phyloP scores from a whole-genome alignment of 176 grass and related monocot species.

The Alloteropsis semialata region DNA sequence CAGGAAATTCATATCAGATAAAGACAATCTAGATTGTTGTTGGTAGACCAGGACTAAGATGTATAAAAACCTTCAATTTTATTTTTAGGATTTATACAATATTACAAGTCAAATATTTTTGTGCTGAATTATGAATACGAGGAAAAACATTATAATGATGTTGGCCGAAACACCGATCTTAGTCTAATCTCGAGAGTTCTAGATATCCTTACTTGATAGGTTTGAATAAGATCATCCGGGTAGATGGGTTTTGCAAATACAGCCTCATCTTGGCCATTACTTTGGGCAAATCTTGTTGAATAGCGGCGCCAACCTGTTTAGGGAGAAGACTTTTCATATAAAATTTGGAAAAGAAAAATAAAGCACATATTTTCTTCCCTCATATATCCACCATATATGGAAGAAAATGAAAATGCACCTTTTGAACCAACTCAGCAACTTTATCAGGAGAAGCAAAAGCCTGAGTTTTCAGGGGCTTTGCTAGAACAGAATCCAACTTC shows the following conservation, averaged over 20 bases:
- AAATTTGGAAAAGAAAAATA: neutral
- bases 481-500: slow-evolving; percentile 89
- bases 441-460: slow-evolving; percentile 96
- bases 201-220: slow-evolving; percentile 77
- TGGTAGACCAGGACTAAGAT: neutral
- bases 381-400: neutral
- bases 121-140: neutral
- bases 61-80: neutral
- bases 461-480: slow-evolving; percentile 91
- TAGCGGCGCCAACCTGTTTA: slow-evolving; percentile 59
- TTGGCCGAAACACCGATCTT: neutral
- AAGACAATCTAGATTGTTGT: neutral
- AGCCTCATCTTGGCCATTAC: slow-evolving; percentile 83
- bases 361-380: neutral
- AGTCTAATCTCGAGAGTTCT: neutral
- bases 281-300: slow-evolving; percentile 78
- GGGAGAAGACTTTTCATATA: neutral
- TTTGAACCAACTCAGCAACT: slow-evolving; percentile 88
- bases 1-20: neutral
- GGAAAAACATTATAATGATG: neutral
- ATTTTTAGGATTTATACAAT: neutral
- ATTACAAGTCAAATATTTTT: neutral
- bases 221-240: slow-evolving; percentile 95
- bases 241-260: slow-evolving; percentile 96
- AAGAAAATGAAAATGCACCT: slow-evolving; percentile 46